phyloP scores from a whole-genome alignment of 306 rosid genomes.

The Castanea sativa region DNA sequence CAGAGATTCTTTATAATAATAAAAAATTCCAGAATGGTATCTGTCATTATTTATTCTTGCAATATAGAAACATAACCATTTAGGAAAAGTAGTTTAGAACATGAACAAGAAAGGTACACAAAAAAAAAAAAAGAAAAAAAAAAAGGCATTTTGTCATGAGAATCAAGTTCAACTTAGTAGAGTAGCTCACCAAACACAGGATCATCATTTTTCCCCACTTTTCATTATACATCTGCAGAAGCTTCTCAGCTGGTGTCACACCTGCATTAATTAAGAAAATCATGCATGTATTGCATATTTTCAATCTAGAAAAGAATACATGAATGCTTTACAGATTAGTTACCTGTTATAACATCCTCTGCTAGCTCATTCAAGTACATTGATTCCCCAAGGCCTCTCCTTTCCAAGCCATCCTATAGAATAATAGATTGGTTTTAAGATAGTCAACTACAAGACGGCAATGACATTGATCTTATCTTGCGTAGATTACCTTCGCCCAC shows the following conservation, averaged over 20 bases:
- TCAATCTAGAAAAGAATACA: neutral
- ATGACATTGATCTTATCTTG: neutral
- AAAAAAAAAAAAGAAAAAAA: no score
- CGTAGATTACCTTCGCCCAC: conserved; percentile 63
- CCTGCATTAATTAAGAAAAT: conserved; percentile 39
- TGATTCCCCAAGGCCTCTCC: conserved; percentile 83
- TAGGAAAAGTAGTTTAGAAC: no score
- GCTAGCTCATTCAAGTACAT: conserved; percentile 90
- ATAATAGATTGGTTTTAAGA: neutral
- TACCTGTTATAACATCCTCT: conserved; percentile 86
- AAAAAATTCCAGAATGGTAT: no score
- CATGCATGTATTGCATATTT: neutral
- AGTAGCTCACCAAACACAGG: conserved; percentile 31
- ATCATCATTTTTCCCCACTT: conserved; percentile 82
- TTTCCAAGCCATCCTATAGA: conserved; percentile 84
- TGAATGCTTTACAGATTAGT: neutral
- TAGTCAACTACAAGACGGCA: neutral
- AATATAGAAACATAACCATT: no score
- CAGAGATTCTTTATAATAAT: no score
- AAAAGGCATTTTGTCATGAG: no score
- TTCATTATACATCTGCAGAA: conserved; percentile 74
- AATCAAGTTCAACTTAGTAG: no score
- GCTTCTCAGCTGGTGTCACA: conserved; percentile 88
- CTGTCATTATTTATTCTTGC: no score
- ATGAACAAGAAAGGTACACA: no score